Conservation (phyloP, 2,329 filamentous ascomycete genomes). For the Phaeoacremonium minimum region DNA sequence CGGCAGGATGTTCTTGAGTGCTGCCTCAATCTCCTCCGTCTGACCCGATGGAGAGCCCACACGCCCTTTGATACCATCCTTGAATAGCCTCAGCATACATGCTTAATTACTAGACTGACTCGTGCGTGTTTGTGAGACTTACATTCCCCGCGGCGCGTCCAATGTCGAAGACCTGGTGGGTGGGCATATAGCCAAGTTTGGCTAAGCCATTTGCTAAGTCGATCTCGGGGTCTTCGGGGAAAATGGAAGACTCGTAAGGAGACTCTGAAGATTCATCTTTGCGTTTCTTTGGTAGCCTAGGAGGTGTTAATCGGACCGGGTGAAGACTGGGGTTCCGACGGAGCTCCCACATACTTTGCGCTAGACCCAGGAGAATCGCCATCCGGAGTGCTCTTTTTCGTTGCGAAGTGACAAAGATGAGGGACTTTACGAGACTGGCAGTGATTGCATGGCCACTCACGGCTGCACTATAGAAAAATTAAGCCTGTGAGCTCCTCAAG, state of each 20-base stretch:
- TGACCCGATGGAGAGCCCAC: conserved; percentile 3
- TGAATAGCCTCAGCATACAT: too few species aligned
- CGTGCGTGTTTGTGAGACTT: conserved; percentile 4
- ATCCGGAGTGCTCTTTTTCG: conserved; percentile 20
- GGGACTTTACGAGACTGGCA: conserved; percentile 41
- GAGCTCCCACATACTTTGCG: conserved; percentile 2
- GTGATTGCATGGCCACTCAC: conserved; percentile 46
- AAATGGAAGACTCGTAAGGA: conserved; percentile 8
- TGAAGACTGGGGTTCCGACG: background rate
- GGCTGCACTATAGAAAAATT: conserved; percentile 42
- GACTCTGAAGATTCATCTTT: conserved; percentile 11
- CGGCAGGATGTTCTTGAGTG: conserved; percentile 23
- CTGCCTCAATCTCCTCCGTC: conserved; percentile 24
- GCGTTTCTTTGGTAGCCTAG: conserved; percentile 17
- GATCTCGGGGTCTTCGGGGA: conserved; percentile 6
- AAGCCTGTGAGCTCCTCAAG: conserved; percentile 1
- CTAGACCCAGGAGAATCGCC: conserved; percentile 6
- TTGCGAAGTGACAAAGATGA: conserved; percentile 39
- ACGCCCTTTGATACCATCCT: background rate
- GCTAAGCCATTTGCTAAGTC: conserved; percentile 9
- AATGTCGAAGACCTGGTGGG: conserved; percentile 7
- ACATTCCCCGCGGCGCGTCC: background rate
- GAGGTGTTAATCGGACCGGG: conserved; percentile 6
- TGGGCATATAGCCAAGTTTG: conserved; percentile 10
- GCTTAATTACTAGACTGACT: too few species aligned